Base-by-base conservation (phyloP, 768 basidiomycete species). In the Mycena epipterygia region DNA sequence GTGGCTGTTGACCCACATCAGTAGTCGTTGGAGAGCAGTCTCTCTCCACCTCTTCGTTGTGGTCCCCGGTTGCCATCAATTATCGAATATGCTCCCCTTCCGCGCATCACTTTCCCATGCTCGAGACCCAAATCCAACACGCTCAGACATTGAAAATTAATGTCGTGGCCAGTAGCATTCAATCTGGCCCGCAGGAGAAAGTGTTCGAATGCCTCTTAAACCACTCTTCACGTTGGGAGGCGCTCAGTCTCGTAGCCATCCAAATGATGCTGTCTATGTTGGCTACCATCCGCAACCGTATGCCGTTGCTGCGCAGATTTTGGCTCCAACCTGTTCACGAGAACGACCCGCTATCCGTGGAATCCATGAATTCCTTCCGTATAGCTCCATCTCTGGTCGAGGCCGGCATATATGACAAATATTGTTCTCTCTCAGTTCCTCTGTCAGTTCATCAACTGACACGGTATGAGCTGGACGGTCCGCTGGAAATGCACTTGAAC, bases 381-480 rank as follows among this genome's bases (percentile, higher is more conserved):
- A 41, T 46, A 1, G 46, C 62, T 3, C 11, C 46, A 6, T 63
- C 61, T 35, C 48, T 69, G 3, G 27, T 55, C 16, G 55, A 69
- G n/a, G 35, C 44, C 13, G 32, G 16, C n/a, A 41, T 42, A 33
- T 3, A 11, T 29, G 49, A 48, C 33, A 19, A 60, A 19, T 30
- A 12, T 48, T 19, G 37, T n/a, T n/a, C 13, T 6, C 1, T 41
- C 2, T n/a, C 55, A 3, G 33, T 41, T 32, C 19, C 30, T 19
- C 29, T 64, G 21, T 62, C 68, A 7, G n/a, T 30, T 1, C 61
- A 69, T 14, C 59, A 56, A 13, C 68, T 69, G 56, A 58, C 46
- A 5, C 46, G 46, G 11, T 58, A 51, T 12, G 11, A 41, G 3
- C 25, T 41, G 5, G 30, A 51, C n/a, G 30, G 33, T n/a, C 33